phyloP scores from a whole-genome alignment of 1,139 yeast species.

The Suhomyces anneliseae region DNA sequence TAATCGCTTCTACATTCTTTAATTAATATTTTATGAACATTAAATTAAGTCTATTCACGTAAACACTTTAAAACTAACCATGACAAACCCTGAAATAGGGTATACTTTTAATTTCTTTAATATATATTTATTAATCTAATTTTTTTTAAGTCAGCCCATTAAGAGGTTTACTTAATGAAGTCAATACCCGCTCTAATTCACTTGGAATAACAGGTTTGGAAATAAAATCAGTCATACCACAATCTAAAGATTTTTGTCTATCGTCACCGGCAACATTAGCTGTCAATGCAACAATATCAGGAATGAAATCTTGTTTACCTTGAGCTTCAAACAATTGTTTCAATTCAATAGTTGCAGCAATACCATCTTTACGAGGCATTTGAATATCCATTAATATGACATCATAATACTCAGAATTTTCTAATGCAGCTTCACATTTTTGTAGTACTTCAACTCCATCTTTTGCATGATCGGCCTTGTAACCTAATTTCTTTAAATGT shows the following conservation, averaged over 20 bases:
- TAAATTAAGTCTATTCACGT: too few relatives aligned
- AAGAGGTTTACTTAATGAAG: slow-evolving; percentile 2
- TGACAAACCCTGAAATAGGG: too few relatives aligned
- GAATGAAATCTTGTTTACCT: slow-evolving; percentile 30
- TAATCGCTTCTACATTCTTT: too few relatives aligned
- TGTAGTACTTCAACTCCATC: slow-evolving; percentile 54
- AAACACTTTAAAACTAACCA: too few relatives aligned
- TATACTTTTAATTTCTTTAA: too few relatives aligned
- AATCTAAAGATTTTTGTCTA: slow-evolving; percentile 44
- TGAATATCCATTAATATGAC: slow-evolving; percentile 56
- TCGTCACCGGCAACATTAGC: slow-evolving; percentile 62
- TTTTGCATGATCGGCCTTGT: slow-evolving; percentile 54
- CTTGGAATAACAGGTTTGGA: slow-evolving; percentile 57
- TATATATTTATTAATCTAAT: too few relatives aligned
- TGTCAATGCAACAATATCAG: slow-evolving; percentile 52
- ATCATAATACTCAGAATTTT: slow-evolving; percentile 42
- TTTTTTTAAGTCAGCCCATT: too few relatives aligned
- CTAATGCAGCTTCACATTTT: slow-evolving; percentile 30
- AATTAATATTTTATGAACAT: too few relatives aligned
- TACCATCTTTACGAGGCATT: slow-evolving; percentile 56
- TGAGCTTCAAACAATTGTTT: slow-evolving; percentile 22
- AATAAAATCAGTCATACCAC: slow-evolving; percentile 58
- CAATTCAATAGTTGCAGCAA: slow-evolving; percentile 44
- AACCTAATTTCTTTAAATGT: slow-evolving; percentile 54
- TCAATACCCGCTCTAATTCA: slow-evolving; percentile 38